Percentiles rank a stretch among this genome's conserved stretches.
Conservation (phyloP, 1,284 basidiomycete species). For the Dichomitus squalens region DNA sequence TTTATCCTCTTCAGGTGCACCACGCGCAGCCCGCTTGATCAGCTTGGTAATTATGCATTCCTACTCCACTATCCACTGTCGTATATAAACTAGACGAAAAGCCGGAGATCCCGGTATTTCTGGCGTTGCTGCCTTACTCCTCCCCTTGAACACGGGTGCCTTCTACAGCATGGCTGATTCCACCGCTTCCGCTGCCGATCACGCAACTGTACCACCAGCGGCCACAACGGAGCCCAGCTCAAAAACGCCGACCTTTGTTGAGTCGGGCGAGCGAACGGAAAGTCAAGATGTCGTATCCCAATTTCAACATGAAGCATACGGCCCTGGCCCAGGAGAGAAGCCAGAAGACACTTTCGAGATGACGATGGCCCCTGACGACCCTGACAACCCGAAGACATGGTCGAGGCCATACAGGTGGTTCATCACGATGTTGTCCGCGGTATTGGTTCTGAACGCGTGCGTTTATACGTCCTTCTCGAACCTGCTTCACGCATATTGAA, state of each 20-base stretch:
- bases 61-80: too few species aligned
- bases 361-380: conserved; percentile 39
- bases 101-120: too few species aligned
- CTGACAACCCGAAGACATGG: conserved; percentile 63
- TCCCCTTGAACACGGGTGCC: too few species aligned
- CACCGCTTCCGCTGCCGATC: too few species aligned
- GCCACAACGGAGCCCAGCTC: neutral
- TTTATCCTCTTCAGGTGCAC: too few species aligned
- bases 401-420: conserved; percentile 58
- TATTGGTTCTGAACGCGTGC: conserved; percentile 71
- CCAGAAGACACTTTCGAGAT: conserved; percentile 42
- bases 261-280: neutral
- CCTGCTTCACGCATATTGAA: neutral
- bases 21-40: too few species aligned
- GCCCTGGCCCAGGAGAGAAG: conserved; percentile 31
- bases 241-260: neutral
- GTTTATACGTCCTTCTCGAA: conserved; percentile 23
- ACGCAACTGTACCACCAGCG: too few species aligned
- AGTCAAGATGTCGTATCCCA: conserved; percentile 34
- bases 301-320: conserved; percentile 29
- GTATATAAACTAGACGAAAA: too few species aligned
- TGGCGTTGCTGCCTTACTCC: too few species aligned
- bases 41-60: too few species aligned
- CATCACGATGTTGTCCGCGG: conserved; percentile 58
- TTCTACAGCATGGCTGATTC: too few species aligned